phyloP scores from a whole-genome alignment of 1,139 yeast species.

The Geotrichum candidum region DNA sequence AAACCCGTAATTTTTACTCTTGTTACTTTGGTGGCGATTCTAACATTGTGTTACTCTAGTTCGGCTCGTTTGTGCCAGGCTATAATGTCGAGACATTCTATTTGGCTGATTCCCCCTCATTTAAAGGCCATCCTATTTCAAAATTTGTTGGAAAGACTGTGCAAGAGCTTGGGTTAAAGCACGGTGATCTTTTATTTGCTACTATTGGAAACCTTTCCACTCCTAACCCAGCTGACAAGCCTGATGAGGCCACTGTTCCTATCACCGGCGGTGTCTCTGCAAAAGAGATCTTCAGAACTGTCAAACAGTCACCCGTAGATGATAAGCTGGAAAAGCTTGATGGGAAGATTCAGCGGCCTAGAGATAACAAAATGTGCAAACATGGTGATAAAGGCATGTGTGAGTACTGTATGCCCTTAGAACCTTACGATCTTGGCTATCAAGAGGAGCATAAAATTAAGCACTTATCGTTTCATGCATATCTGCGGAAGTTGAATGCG shows the following conservation, averaged over 20 bases:
- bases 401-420: slow-evolving; percentile 91
- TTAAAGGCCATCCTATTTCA: slow-evolving; percentile 43
- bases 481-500: slow-evolving; percentile 67
- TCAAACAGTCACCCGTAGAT: slow-evolving; percentile 52
- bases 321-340: slow-evolving; percentile 56
- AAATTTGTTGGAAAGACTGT: slow-evolving; percentile 45
- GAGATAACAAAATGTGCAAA: slow-evolving; percentile 57
- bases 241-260: slow-evolving; percentile 20
- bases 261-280: slow-evolving; percentile 15
- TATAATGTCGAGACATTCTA: slow-evolving; percentile 11
- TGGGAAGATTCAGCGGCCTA: slow-evolving; percentile 66
- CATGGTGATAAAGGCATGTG: slow-evolving; percentile 97
- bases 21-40: neutral
- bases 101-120: slow-evolving; percentile 39
- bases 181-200: slow-evolving; percentile 80
- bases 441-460: slow-evolving; percentile 73
- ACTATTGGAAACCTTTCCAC: slow-evolving; percentile 39
- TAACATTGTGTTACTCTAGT: slow-evolving; percentile 8
- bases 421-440: slow-evolving; percentile 86
- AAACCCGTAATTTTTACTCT: neutral
- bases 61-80: slow-evolving; percentile 15
- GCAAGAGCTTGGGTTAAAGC: slow-evolving; percentile 51
- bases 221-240: neutral
- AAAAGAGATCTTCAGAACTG: slow-evolving; percentile 24
- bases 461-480: slow-evolving; percentile 82